Conservation (phyloP, 768 basidiomycete genomes). For the Leucosporidium yakuticum region DNA sequence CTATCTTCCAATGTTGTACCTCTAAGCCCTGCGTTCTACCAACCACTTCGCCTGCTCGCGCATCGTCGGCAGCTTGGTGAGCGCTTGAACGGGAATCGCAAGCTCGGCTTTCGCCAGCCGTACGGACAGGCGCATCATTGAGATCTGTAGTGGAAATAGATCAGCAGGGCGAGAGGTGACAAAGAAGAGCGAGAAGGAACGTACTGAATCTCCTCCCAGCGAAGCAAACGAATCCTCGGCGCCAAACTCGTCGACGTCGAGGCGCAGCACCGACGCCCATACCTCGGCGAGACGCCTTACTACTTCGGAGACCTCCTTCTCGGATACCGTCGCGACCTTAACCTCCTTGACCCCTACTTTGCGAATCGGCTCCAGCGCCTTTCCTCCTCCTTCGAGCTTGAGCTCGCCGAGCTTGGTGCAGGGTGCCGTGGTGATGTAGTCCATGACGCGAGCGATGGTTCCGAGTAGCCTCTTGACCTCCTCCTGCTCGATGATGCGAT, state of each 20-base stretch:
- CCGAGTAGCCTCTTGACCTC: slow-evolving; percentile 18
- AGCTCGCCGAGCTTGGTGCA: slow-evolving; percentile 18
- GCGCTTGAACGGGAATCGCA: slow-evolving; percentile 14
- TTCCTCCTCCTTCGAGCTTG: slow-evolving; percentile 3
- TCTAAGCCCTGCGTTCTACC: neutral
- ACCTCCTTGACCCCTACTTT: neutral
- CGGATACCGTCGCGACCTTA: neutral
- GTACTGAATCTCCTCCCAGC: slow-evolving; percentile 30
- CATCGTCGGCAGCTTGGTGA: slow-evolving; percentile 21
- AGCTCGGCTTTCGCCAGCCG: slow-evolving; percentile 13
- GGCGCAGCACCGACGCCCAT: slow-evolving; percentile 20
- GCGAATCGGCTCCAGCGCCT: too few relatives aligned
- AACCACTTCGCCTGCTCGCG: slow-evolving; percentile 18
- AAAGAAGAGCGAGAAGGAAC: neutral
- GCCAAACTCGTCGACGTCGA: slow-evolving; percentile 3
- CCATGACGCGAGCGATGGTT: slow-evolving; percentile 16
- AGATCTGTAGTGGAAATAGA: slow-evolving; percentile 1
- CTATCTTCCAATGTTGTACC: too few relatives aligned
- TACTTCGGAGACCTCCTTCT: neutral
- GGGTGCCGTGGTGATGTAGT: slow-evolving; percentile 22
- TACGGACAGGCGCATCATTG: slow-evolving; percentile 26
- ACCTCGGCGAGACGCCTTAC: neutral
- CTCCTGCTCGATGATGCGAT: slow-evolving; percentile 1
- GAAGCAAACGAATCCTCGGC: slow-evolving; percentile 21
- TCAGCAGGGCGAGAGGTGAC: neutral